Percentiles rank a stretch among this genome's conserved stretches.
Conservation (phyloP, 2,329 filamentous ascomycete genomes). For the Incumbomyces delicatus region DNA sequence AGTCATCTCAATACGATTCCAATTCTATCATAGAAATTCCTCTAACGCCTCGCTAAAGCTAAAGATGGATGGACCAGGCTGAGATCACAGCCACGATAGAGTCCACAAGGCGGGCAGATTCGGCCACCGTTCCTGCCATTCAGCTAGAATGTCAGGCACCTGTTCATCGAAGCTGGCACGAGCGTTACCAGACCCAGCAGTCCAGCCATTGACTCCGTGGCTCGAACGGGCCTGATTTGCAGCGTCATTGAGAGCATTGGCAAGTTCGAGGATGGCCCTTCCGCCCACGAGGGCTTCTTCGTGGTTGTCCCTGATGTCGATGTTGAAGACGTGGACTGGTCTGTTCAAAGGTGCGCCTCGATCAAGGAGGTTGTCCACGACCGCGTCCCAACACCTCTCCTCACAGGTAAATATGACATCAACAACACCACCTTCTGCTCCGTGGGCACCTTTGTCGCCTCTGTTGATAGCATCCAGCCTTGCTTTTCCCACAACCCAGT, state of each 20-base stretch:
- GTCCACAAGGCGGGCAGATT: conserved; percentile 89
- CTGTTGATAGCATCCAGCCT: conserved; percentile 60
- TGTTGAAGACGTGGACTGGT: conserved; percentile 94
- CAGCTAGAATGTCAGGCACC: conserved; percentile 81
- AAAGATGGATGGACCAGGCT: conserved; percentile 4
- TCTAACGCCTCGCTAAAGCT: conserved; percentile 7
- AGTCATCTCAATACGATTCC: too few relatives aligned
- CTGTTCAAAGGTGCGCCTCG: conserved; percentile 79
- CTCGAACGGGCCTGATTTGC: conserved; percentile 66
- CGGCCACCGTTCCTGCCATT: conserved; percentile 94
- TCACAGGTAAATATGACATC: conserved; percentile 96
- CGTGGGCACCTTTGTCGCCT: conserved; percentile 64
- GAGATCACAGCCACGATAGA: conserved; percentile 75
- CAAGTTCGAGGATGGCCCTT: conserved; percentile 82
- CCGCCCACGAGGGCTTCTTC: conserved; percentile 90
- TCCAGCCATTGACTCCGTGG: conserved; percentile 56
- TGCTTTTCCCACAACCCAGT: conserved; percentile 84
- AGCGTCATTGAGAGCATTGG: conserved; percentile 69
- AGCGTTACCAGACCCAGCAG: conserved; percentile 56
- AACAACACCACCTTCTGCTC: conserved; percentile 79
- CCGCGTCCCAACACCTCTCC: conserved; percentile 95
- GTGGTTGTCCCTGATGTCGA: conserved; percentile 97
- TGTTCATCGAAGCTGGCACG: conserved; percentile 78
- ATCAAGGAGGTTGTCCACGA: conserved; percentile 83
- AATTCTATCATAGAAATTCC: background rate